Conservation (phyloP, 768 basidiomycete species). For the Phylloporus sp. region DNA sequence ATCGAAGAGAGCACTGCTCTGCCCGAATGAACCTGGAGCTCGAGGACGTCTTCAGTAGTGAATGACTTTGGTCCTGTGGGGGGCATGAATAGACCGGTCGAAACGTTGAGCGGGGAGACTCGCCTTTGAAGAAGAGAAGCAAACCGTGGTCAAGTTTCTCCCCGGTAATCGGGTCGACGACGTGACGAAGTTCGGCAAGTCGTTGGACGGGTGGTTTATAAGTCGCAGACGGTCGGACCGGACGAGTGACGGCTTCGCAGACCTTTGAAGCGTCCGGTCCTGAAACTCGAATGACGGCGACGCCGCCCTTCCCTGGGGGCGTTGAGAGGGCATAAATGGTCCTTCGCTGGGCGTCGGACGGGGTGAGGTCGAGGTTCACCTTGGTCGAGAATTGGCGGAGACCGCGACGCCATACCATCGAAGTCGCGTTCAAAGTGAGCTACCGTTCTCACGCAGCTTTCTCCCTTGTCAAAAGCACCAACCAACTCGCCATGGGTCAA, state of each 20-base stretch:
- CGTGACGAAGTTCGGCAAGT: constrained; percentile 63
- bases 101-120: constrained; percentile 9
- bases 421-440: neutral
- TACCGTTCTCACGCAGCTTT: constrained; percentile 21
- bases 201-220: constrained; percentile 47
- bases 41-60: constrained; percentile 77
- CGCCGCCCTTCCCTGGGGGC: constrained; percentile 78
- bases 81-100: neutral
- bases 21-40: constrained; percentile 85
- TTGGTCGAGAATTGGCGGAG: too few species aligned
- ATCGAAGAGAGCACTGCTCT: constrained; percentile 72
- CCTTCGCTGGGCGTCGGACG: constrained; percentile 49
- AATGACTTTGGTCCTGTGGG: constrained; percentile 68
- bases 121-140: constrained; percentile 78
- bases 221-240: constrained; percentile 7
- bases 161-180: constrained; percentile 56
- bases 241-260: constrained; percentile 55
- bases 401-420: too few species aligned
- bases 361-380: constrained; percentile 19
- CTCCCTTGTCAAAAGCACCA: too few species aligned
- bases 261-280: constrained; percentile 67
- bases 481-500: constrained; percentile 64
- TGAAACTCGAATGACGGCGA: constrained; percentile 78
- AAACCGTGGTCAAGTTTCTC: constrained; percentile 75
- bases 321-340: constrained; percentile 90